Evolutionary conservation across 805 yeast genomes (phyloP), one percentile per base, ranked within the genome.

Genomic region (Metschnikowia gruessii): DNA sequence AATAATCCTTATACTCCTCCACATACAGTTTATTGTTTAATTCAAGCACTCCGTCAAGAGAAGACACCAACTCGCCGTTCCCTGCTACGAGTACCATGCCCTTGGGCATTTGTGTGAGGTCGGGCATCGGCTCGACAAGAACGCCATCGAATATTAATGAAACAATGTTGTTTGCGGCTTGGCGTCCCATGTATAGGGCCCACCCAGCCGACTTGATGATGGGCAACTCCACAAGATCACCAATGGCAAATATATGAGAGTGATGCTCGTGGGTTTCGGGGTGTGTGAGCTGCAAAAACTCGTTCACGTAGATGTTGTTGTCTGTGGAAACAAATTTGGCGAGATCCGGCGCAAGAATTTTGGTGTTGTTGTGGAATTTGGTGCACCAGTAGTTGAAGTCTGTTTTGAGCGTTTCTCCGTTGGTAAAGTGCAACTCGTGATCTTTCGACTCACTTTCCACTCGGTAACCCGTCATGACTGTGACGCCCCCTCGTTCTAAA

Each of bases 171-270:
- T 68, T 66, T 13, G 75, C 74, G 8, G 59, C 66, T 42, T 58
- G 68, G 35, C 73, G 55, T 1, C 75, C 75, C 65, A 65, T 68
- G 51, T 67, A 70, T 56, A 69, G 62, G 3, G 75, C 75, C 75
- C 75, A 71, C 2, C 76, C 76, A 2, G 76, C 75, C 38, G 70
- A 65, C 55, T 71, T 71, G 50, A 71, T 68, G 42, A 69, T 68
- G 26, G 72, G 68, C 24, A 64, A 45, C 37, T 70, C 72, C 3
- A 68, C 69, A 49, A 70, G 55, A 51, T 71, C 75, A 6, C 76
- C 76, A 19, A 69, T 45, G 30, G 58, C 67, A 45, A 70, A 71
- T 40, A 70, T 54, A 45, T 68, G 61, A 16, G 48, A 54, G 10
- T 61, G 22, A 26, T 51, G 43, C 26, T 50, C 50, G 3, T 19